Percentiles rank a stretch among this genome's conserved stretches.
Evolutionary conservation across 345 rosid species (phyloP).

Genomic region (Bruguiera gymnorhiza): DNA sequence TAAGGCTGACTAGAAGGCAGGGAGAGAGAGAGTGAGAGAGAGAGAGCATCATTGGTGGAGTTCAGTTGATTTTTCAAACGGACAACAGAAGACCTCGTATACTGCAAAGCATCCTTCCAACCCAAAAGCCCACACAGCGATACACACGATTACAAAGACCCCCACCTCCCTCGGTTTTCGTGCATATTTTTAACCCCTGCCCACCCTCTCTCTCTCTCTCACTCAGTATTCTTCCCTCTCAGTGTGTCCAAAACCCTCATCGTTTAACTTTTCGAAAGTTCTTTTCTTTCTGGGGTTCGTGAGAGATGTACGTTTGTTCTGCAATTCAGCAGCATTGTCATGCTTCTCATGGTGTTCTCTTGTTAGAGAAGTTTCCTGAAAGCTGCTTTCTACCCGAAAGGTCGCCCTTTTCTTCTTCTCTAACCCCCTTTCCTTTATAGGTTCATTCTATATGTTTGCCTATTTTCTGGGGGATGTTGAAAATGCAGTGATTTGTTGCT

Average conservation of each 20-base stretch:
- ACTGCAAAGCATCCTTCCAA: not conserved
- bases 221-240: not conserved
- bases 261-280: not conserved
- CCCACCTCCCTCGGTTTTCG: too few species aligned
- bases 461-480: not conserved
- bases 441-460: not conserved
- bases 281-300: not conserved
- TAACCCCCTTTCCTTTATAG: not conserved
- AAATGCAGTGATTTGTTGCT: not conserved
- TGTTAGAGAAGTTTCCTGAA: not conserved
- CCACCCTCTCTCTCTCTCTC: not conserved
- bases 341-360: constrained; percentile 1
- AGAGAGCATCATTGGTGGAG: not conserved
- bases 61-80: not conserved
- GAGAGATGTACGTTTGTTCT: not conserved
- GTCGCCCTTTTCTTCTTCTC: not conserved
- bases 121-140: not conserved
- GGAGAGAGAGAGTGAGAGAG: too few species aligned
- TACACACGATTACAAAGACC: too few species aligned
- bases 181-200: too few species aligned
- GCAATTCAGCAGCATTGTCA: not conserved
- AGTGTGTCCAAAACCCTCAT: not conserved
- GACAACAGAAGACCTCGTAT: constrained; percentile 11
- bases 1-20: too few species aligned
- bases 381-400: constrained; percentile 4